Evolutionary conservation across 495 filamentous ascomycete genomes (phyloP).

Genomic region (Rhypophila decipiens): DNA sequence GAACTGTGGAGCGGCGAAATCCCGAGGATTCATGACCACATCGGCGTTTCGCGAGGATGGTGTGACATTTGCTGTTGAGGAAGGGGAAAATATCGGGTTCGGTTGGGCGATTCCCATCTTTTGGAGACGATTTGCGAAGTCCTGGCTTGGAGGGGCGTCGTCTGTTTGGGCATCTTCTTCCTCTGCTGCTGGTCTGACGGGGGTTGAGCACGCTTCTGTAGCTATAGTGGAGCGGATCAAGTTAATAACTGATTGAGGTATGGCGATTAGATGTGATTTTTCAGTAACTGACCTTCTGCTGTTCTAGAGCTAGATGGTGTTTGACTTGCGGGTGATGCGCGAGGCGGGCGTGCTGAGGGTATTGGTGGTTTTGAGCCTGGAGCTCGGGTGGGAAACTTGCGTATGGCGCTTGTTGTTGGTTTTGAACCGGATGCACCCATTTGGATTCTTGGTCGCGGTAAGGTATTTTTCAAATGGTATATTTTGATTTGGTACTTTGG

Average conservation of each 20-base stretch:
- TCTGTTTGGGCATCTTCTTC: slow-evolving; percentile 22
- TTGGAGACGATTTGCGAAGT: slow-evolving; percentile 34
- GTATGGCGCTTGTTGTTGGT: slow-evolving; percentile 27
- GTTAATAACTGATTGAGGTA: slow-evolving; percentile 24
- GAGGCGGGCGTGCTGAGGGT: slow-evolving; percentile 12
- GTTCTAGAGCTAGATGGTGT: too few species aligned
- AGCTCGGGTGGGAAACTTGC: slow-evolving; percentile 36
- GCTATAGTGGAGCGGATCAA: too few species aligned
- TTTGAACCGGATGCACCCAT: slow-evolving; percentile 29
- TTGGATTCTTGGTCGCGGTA: too few species aligned
- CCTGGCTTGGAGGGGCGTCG: slow-evolving; percentile 20
- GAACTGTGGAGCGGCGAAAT: slow-evolving; percentile 14
- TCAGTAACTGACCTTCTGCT: too few species aligned
- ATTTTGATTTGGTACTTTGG: too few species aligned
- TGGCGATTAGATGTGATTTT: slow-evolving; percentile 24
- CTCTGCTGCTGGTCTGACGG: too few species aligned
- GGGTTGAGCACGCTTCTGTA: too few species aligned
- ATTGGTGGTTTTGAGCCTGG: slow-evolving; percentile 19
- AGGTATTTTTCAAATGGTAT: too few species aligned
- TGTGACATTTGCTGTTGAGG: slow-evolving; percentile 31
- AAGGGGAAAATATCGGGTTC: slow-evolving; percentile 39
- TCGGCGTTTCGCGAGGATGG: slow-evolving; percentile 4
- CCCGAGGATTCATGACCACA: slow-evolving; percentile 1
- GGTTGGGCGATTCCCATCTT: slow-evolving; percentile 44
- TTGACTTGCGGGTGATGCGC: slow-evolving; percentile 1